Conservation (phyloP, 495 filamentous ascomycete genomes). For the Bryoglossum gracile region DNA sequence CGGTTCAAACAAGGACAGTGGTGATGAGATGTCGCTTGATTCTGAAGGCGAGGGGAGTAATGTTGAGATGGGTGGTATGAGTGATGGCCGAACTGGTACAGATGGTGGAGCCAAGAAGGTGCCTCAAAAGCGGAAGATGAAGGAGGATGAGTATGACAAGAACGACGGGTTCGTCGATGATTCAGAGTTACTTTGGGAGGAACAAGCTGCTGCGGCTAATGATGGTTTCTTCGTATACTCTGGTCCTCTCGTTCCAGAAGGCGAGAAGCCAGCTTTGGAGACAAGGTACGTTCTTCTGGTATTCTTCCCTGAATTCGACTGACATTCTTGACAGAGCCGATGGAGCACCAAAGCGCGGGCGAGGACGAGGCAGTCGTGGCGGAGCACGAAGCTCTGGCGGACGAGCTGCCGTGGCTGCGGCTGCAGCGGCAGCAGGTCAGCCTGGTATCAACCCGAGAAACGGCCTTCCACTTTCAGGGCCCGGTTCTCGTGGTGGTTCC, state of each 20-base stretch:
- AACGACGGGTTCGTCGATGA: constrained; percentile 98
- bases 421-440: constrained; percentile 27
- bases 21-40: constrained; percentile 67
- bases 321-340: constrained; percentile 50
- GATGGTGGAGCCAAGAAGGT: constrained; percentile 56
- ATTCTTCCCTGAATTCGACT: constrained; percentile 22
- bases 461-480: constrained; percentile 42
- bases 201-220: constrained; percentile 85
- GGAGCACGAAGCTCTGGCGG: constrained; percentile 41
- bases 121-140: constrained; percentile 68
- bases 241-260: constrained; percentile 77
- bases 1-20: constrained; percentile 64
- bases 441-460: constrained; percentile 11
- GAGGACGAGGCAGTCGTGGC: constrained; percentile 47
- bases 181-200: constrained; percentile 91
- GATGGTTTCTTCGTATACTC: constrained; percentile 90
- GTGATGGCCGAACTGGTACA: constrained; percentile 44
- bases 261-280: constrained; percentile 79
- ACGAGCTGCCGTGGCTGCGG: constrained; percentile 30
- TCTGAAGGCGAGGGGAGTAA: constrained; percentile 66
- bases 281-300: constrained; percentile 24
- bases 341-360: constrained; percentile 69
- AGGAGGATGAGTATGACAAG: constrained; percentile 92
- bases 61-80: constrained; percentile 58
- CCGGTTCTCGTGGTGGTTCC: constrained; percentile 70